Evolutionary conservation across 2,329 filamentous ascomycete genomes (phyloP).

Genomic region (Ophiocordyceps camponoti-rufipedis): DNA sequence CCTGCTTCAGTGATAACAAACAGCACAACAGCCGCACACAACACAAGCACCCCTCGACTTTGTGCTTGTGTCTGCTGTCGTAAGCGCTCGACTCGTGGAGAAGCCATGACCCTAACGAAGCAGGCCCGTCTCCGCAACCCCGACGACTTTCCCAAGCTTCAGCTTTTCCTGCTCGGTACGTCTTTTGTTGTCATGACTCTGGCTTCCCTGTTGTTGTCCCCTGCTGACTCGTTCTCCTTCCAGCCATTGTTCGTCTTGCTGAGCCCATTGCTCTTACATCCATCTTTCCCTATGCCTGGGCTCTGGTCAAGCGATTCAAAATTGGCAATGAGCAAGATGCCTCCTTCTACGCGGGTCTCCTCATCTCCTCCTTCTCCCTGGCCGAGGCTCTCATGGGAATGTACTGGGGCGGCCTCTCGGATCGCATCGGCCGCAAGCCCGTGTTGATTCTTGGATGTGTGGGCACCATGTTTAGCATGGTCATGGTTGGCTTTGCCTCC

Average conservation of each 20-base stretch:
- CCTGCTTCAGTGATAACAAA: too few species aligned
- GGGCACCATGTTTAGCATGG: constrained; percentile 66
- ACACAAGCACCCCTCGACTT: constrained; percentile 6
- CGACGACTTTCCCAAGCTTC: constrained; percentile 61
- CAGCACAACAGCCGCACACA: constrained; percentile 4
- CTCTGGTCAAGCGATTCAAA: constrained; percentile 59
- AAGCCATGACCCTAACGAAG: constrained; percentile 33
- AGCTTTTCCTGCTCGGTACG: constrained; percentile 73
- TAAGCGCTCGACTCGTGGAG: constrained; percentile 22
- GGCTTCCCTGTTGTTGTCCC: neutral
- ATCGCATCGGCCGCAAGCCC: constrained; percentile 69
- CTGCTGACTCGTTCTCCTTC: constrained; percentile 4
- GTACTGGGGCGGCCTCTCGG: constrained; percentile 73
- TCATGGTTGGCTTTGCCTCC: constrained; percentile 65
- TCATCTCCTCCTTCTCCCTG: constrained; percentile 73
- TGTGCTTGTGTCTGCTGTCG: constrained; percentile 22
- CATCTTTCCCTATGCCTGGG: constrained; percentile 85
- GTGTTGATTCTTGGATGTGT: constrained; percentile 65
- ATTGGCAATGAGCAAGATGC: constrained; percentile 57
- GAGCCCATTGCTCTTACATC: constrained; percentile 87
- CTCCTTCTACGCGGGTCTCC: constrained; percentile 72
- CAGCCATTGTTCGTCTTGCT: constrained; percentile 80
- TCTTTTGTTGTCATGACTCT: constrained; percentile 3
- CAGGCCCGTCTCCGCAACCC: constrained; percentile 37
- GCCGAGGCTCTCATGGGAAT: constrained; percentile 72